Percentiles rank a stretch among this genome's conserved stretches.
These are phyloP conservation scores for Fusarium longipes DNA, from an alignment of 2,329 filamentous ascomycete species.

Conservation along the genomic window DNA sequence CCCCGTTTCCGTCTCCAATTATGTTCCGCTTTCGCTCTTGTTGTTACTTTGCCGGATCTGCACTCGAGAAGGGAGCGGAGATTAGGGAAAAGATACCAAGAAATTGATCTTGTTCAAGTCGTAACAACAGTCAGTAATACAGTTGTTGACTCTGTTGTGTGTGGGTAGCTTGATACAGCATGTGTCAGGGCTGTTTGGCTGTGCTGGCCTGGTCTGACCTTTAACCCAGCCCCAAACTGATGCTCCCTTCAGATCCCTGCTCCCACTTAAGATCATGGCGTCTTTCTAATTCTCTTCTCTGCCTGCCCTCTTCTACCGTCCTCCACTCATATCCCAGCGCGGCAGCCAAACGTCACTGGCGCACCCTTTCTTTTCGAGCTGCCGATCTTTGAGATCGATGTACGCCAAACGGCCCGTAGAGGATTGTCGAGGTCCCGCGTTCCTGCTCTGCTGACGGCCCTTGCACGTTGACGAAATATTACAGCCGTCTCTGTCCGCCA, in stretches of 20 bases:
- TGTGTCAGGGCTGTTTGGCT: conserved; percentile 1
- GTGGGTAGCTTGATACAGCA: neutral
- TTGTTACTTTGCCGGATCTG: conserved; percentile 2
- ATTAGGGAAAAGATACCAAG: neutral
- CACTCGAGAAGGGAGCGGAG: neutral
- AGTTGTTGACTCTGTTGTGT: neutral
- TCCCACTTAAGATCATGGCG: conserved; percentile 37
- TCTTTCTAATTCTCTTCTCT: conserved; percentile 9
- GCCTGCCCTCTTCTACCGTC: conserved; percentile 19
- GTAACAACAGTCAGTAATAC: neutral
- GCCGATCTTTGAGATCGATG: conserved; percentile 46
- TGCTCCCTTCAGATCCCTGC: conserved; percentile 23
- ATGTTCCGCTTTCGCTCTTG: conserved; percentile 17
- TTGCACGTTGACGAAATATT: conserved; percentile 1
- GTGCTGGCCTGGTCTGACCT: conserved; percentile 18
- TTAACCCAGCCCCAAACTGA: conserved; percentile 10
- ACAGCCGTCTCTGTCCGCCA: conserved; percentile 1
- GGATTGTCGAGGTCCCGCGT: conserved; percentile 33
- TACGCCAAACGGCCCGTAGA: conserved; percentile 43
- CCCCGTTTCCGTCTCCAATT: conserved; percentile 26
- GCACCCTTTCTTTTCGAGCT: conserved; percentile 38
- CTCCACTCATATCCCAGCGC: conserved; percentile 41
- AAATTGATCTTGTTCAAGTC: neutral
- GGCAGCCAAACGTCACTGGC: conserved; percentile 43
- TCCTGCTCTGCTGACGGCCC: conserved; percentile 33